Evolutionary conservation across 805 yeast species (phyloP).

Genomic region (Yamadazyma philogaea): DNA sequence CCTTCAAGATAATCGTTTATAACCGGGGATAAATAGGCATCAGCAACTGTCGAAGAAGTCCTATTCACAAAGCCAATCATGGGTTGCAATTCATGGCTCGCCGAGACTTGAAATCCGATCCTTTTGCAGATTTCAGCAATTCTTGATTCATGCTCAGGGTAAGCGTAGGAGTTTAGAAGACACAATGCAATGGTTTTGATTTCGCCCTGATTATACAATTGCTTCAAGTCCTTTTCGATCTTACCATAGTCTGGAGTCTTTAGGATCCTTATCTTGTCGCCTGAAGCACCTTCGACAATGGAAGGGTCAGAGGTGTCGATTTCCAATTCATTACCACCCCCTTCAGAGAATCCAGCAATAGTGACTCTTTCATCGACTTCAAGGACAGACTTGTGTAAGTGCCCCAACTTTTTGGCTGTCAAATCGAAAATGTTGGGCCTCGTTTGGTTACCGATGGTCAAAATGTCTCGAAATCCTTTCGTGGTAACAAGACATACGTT

Average conservation of each 20-base stretch:
- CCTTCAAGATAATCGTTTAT: slow-evolving; percentile 32
- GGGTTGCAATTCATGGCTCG: slow-evolving; percentile 39
- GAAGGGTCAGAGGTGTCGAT: slow-evolving; percentile 24
- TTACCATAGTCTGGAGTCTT: slow-evolving; percentile 27
- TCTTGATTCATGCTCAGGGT: slow-evolving; percentile 34
- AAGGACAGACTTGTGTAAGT: slow-evolving; percentile 68
- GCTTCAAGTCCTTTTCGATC: slow-evolving; percentile 23
- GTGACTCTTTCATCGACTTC: slow-evolving; percentile 92
- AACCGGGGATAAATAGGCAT: slow-evolving; percentile 42
- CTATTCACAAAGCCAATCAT: slow-evolving; percentile 44
- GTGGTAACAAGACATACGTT: slow-evolving; percentile 82
- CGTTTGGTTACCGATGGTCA: slow-evolving; percentile 85
- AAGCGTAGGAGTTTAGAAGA: slow-evolving; percentile 40
- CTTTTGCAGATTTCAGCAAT: slow-evolving; percentile 33
- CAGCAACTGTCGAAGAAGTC: slow-evolving; percentile 42
- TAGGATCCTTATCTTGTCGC: slow-evolving; percentile 31
- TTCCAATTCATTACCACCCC: slow-evolving; percentile 44
- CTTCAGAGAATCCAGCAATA: slow-evolving; percentile 68
- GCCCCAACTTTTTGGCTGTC: slow-evolving; percentile 66
- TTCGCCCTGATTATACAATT: slow-evolving; percentile 22
- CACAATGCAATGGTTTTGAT: slow-evolving; percentile 34
- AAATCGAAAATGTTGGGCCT: slow-evolving; percentile 88
- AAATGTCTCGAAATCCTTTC: slow-evolving; percentile 80
- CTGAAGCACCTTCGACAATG: slow-evolving; percentile 35
- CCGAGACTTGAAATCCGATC: slow-evolving; percentile 40